These are phyloP conservation scores for Penicillium sp. DNA, from an alignment of 2,329 filamentous ascomycete genomes.

Conservation along the genomic window DNA sequence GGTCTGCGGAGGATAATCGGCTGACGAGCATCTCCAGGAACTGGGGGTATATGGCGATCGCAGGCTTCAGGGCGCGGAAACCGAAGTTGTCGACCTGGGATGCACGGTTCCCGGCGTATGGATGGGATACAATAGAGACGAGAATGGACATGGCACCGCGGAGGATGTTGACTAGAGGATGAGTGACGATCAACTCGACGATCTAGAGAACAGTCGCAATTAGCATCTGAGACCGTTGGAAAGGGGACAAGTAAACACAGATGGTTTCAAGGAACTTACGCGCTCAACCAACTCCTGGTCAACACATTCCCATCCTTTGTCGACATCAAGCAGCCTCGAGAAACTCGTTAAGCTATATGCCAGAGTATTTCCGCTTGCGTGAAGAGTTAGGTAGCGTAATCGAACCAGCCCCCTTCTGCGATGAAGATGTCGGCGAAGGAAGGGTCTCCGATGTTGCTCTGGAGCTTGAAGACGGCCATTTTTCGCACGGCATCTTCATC, in stretches of 20 bases:
- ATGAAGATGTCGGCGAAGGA: constrained; percentile 97
- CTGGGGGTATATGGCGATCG: constrained; percentile 84
- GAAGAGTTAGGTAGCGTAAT: constrained; percentile 78
- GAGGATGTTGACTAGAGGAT: constrained; percentile 95
- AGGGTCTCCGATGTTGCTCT: constrained; percentile 90
- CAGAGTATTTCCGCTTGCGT: constrained; percentile 85
- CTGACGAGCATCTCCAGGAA: constrained; percentile 94
- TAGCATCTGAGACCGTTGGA: background rate
- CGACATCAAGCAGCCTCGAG: constrained; percentile 82
- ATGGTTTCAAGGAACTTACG: constrained; percentile 43
- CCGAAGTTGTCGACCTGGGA: constrained; percentile 68
- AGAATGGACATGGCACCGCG: constrained; percentile 95
- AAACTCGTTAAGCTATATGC: constrained; percentile 92
- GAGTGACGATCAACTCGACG: constrained; percentile 88
- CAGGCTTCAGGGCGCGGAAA: constrained; percentile 87
- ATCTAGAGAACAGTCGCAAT: constrained; percentile 49
- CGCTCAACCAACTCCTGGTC: constrained; percentile 56
- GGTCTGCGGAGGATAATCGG: constrained; percentile 88
- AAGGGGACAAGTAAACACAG: background rate
- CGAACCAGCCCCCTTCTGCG: constrained; percentile 79
- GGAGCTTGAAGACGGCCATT: constrained; percentile 98
- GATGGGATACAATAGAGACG: constrained; percentile 86
- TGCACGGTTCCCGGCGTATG: constrained; percentile 57
- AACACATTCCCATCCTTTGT: constrained; percentile 88
- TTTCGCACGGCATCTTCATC: constrained; percentile 88